Evolutionary conservation across 805 yeast genomes (phyloP), one percentile per base, ranked within the genome.

Genomic region (Saccharomycopsis sp.): DNA sequence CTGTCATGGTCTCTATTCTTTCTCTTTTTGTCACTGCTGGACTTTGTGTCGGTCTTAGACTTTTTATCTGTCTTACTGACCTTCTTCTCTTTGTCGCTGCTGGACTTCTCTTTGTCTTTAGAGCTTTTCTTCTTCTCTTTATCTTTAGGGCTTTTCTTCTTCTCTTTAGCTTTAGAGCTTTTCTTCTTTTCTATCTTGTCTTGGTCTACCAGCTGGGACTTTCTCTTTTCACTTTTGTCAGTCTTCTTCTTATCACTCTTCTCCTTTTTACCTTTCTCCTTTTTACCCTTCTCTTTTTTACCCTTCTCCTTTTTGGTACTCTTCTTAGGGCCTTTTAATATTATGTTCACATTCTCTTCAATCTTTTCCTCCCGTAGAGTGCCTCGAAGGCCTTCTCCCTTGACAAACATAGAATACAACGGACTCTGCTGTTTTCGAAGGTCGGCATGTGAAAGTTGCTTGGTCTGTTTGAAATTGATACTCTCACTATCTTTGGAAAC

Each of bases 371-470:
- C 25, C 50, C 55, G 25, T 52, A 82, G 80, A 0, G 96, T 87
- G 0, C 97, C 98, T 47, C 80, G 78, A 58, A 93, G 72, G 0
- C 94, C 87, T 64, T 87, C 93, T 0, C 98, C 99, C 64, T 81
- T 79, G 1, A 91, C 96, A 75, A 93, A 93, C 89, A 86, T 84
- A 60, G 82, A 73, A 67, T 93, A 94, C 57, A 94, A 73, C 0
- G 96, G 96, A 3, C 94, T 86, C 38, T 74, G 75, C 1, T 78
- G 73, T 65, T 79, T 78, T 1, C 82, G 73, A 55, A 80, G 73
- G 41, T 75, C 79, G 53, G 72, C 71, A 3, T 77, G 81, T 1
- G 76, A 77, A 50, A 73, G 74, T 51, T 74, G 75, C 25, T 78
- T 82, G 47, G 79, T 81, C 62, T 82, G 87, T 24, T 75, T 75